Evolutionary conservation across 139 green algal genomes (phyloP), one percentile per base, ranked within the genome.

Genomic region (Eudorina sp.): DNA sequence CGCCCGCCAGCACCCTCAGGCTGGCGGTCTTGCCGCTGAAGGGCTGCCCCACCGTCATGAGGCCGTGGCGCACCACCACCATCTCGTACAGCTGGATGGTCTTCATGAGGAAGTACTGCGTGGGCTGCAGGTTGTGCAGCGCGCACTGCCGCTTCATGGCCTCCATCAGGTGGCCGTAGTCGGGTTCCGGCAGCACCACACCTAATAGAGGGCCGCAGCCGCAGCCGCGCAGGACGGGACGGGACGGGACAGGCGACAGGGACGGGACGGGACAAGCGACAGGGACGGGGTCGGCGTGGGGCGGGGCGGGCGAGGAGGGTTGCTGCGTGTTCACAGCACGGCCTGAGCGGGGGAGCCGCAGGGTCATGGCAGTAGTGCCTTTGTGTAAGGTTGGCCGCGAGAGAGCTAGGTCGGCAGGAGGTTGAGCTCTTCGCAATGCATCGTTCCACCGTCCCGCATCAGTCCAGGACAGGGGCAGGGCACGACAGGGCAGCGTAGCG

Each of bases 41-140:
- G 8, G 95, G 93, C 88, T 93, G 91, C 1, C 95, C 95, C 46
- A 97, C 95, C 2, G 96, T 89, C 95, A 97, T 97, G 36, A 97
- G 91, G 16, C 95, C 95, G 89, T 97, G 95, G 2, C 95, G 93
- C 64, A 97, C 95, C 18, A 96, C 92, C 41, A 98, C 94, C 96
- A 98, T 98, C 91, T 98, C 96, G 89, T 97, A 98, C 62, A 98
- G 93, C 91, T 98, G 94, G 38, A 94, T 96, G 14, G 89, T 93
- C 90, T 97, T 97, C 70, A 93, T 93, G 46, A 96, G 62, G 88
- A 96, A 97, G 92, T 96, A 96, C 38, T 94, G 88, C 5, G 93
- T 96, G 29, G 93, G 88, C 89, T 97, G 95, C 78, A 96, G 92
- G 90, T 95, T 95, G 55, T 85, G 73, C 48, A 83, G n/a, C 25